A percentile compares a stretch with the other conserved stretches of the same genome.
phyloP scores from a whole-genome alignment of 106 monocot genomes.

The Ottelia alismoides region DNA sequence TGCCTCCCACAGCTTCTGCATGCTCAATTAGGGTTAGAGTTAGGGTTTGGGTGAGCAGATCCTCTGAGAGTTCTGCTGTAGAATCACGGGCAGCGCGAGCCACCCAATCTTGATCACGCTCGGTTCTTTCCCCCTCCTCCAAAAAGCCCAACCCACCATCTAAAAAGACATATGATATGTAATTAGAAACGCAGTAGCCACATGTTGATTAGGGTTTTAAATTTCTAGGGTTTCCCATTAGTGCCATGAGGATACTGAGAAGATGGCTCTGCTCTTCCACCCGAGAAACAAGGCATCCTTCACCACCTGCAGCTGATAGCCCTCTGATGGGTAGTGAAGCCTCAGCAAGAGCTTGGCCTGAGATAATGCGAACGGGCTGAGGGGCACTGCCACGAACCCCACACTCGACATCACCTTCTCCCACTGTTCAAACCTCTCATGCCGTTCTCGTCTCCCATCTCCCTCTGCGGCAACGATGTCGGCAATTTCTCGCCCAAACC shows the following conservation, averaged over 20 bases:
- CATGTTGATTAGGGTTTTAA: background rate
- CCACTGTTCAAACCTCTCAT: conserved; percentile 58
- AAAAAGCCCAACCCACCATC: no score
- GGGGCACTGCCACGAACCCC: conserved; percentile 26
- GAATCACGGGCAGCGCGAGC: no score
- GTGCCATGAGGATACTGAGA: conserved; percentile 97
- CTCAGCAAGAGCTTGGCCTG: conserved; percentile 80
- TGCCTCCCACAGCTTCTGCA: no score
- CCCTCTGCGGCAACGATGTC: conserved; percentile 32
- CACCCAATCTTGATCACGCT: no score
- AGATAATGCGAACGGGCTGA: conserved; percentile 59
- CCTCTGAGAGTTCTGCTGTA: no score
- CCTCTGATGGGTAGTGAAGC: conserved; percentile 88
- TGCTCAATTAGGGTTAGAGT: no score
- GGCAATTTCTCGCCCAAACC: conserved; percentile 66
- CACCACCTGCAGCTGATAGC: conserved; percentile 51
- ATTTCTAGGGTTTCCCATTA: conserved; percentile 2
- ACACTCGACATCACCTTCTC: conserved; percentile 31
- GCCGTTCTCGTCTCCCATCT: conserved; percentile 22
- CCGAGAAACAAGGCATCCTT: conserved; percentile 71
- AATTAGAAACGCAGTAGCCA: background rate
- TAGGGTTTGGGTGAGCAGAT: background rate
- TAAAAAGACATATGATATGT: no score
- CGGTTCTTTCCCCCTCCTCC: no score
- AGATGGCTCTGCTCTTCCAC: conserved; percentile 71